phyloP scores from a whole-genome alignment of 2,329 filamentous ascomycete species.

The Xylaria sp. region DNA sequence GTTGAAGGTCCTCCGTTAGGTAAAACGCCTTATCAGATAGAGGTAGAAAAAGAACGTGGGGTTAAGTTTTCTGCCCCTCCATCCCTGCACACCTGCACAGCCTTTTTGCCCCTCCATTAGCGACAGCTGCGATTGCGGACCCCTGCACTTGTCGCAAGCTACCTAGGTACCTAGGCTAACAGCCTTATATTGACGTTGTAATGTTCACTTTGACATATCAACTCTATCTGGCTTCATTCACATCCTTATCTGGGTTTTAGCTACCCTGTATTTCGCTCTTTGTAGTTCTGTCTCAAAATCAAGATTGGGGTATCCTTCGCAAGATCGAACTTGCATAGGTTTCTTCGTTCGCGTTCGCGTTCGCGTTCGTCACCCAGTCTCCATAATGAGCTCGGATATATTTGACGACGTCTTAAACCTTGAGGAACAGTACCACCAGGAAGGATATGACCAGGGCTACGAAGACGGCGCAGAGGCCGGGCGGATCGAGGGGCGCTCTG shows the following conservation, averaged over 20 bases:
- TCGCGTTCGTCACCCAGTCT: neutral
- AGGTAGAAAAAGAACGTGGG: neutral
- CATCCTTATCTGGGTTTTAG: too few species aligned
- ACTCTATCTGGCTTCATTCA: too few species aligned
- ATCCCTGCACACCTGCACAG: neutral
- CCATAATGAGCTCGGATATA: constrained; percentile 39
- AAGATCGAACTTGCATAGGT: too few species aligned
- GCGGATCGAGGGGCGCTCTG: constrained; percentile 82
- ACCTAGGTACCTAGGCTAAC: too few species aligned
- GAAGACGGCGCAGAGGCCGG: constrained; percentile 78
- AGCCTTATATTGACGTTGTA: too few species aligned
- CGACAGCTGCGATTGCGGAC: neutral
- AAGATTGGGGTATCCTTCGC: too few species aligned
- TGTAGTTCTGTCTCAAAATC: too few species aligned
- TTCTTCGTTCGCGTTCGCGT: constrained; percentile 5
- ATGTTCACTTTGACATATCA: too few species aligned
- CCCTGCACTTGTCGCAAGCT: neutral
- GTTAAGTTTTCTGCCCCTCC: neutral
- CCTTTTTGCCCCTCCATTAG: neutral
- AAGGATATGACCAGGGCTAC: constrained; percentile 77
- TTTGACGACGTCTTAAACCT: constrained; percentile 62
- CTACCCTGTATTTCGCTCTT: too few species aligned
- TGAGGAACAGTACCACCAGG: constrained; percentile 73
- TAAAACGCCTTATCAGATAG: too few species aligned
- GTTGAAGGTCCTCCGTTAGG: too few species aligned